A percentile compares a stretch with the other conserved stretches of the same genome.
phyloP scores from a whole-genome alignment of 163 green algal species.

The Coccomyxa subellipsoidea region DNA sequence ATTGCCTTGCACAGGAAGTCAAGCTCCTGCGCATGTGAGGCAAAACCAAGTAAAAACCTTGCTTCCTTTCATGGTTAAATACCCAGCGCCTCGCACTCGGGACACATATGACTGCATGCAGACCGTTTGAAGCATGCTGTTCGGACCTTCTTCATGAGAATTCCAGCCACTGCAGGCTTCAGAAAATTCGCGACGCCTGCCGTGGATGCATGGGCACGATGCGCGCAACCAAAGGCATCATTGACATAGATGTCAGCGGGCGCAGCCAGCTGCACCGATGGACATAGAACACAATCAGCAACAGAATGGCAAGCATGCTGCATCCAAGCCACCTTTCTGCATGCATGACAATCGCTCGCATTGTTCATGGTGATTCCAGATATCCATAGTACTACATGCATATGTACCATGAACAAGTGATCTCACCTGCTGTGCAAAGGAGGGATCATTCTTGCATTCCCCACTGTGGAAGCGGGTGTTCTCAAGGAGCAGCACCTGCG shows the following conservation, averaged over 20 bases:
- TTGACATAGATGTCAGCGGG: slow-evolving; percentile 96
- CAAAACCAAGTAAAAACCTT: background rate
- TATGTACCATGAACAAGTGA: background rate
- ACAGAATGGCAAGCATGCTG: too few species aligned
- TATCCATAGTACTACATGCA: too few species aligned
- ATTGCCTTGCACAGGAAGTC: slow-evolving; percentile 84
- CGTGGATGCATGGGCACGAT: slow-evolving; percentile 97
- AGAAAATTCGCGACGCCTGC: slow-evolving; percentile 91
- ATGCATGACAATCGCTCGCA: background rate
- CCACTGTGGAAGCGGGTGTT: slow-evolving; percentile 98
- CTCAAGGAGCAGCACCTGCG: slow-evolving; percentile 90
- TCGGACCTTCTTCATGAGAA: slow-evolving; percentile 65
- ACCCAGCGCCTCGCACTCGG: too few species aligned
- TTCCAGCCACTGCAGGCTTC: slow-evolving; percentile 69
- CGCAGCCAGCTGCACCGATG: slow-evolving; percentile 68
- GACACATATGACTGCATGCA: too few species aligned
- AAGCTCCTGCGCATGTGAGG: slow-evolving; percentile 56
- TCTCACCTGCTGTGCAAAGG: slow-evolving; percentile 78
- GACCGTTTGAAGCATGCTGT: background rate
- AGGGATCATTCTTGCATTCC: slow-evolving; percentile 93
- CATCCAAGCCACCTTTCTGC: background rate
- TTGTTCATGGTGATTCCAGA: too few species aligned
- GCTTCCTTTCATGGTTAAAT: too few species aligned
- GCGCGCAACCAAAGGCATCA: slow-evolving; percentile 98
- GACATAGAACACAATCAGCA: background rate